phyloP scores from a whole-genome alignment of 225 moss, liverwort and hornwort genomes.

The Bryum argenteum region DNA sequence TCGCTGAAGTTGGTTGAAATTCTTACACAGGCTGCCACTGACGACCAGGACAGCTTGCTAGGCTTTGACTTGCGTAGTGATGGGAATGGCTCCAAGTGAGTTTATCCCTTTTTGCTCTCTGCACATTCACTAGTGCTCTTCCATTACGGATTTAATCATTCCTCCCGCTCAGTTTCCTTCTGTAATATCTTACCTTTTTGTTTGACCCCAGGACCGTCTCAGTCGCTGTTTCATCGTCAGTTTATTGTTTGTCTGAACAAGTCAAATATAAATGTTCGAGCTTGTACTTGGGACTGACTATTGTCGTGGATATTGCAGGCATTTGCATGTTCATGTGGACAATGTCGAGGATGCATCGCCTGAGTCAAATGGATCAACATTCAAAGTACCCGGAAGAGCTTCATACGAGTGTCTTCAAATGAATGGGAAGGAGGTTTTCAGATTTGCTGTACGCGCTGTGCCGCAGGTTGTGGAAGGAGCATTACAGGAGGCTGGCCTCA shows the following conservation, averaged over 20 bases:
- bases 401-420: slow-evolving; percentile 75
- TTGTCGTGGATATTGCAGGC: slow-evolving; percentile 56
- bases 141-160: neutral
- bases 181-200: neutral
- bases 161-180: slow-evolving; percentile 2
- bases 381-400: slow-evolving; percentile 60
- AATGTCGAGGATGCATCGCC: slow-evolving; percentile 41
- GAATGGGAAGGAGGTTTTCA: slow-evolving; percentile 98
- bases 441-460: slow-evolving; percentile 81
- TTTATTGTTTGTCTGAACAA: slow-evolving; percentile 6
- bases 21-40: slow-evolving; percentile 71
- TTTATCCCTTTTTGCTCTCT: slow-evolving; percentile 28
- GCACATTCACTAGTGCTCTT: neutral
- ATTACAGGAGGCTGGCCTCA: slow-evolving; percentile 84
- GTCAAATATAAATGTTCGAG: neutral
- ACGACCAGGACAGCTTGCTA: slow-evolving; percentile 93
- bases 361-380: slow-evolving; percentile 53
- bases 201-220: neutral
- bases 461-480: slow-evolving; percentile 95
- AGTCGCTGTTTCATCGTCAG: neutral
- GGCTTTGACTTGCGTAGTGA: slow-evolving; percentile 96
- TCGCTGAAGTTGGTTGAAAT: slow-evolving; percentile 18
- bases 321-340: slow-evolving; percentile 74
- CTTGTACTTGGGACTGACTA: slow-evolving; percentile 16
- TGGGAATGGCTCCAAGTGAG: slow-evolving; percentile 88